phyloP scores from a whole-genome alignment of 345 rosid genomes.

The Bruguiera parviflora region DNA sequence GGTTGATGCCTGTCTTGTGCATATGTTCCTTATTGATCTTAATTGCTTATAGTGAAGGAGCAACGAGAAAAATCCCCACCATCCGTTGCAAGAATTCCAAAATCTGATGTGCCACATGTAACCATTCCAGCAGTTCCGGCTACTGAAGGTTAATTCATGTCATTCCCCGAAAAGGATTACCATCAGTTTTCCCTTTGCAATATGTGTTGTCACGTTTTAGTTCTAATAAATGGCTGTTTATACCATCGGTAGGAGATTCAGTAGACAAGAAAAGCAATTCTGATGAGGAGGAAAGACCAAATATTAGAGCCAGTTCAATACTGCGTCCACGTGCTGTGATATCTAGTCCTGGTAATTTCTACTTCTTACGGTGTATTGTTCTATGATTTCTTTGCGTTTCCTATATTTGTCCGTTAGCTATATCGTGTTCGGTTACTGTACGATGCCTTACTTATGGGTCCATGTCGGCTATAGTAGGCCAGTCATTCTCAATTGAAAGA shows the following conservation, averaged over 20 bases:
- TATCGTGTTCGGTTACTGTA: not conserved
- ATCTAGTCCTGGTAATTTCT: conserved; percentile 58
- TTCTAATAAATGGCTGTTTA: conserved; percentile 6
- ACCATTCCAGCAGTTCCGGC: conserved; percentile 18
- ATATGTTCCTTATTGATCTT: not conserved
- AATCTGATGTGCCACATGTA: conserved; percentile 18
- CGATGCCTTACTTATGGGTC: not conserved
- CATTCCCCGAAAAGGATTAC: not conserved
- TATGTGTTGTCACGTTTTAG: not conserved
- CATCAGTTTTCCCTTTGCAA: not conserved
- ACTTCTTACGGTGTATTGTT: not conserved
- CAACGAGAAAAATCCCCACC: conserved; percentile 30
- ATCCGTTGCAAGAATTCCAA: conserved; percentile 37
- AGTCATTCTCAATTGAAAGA: not conserved
- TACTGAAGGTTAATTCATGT: conserved; percentile 24
- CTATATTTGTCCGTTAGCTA: not conserved
- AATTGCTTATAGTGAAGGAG: conserved; percentile 35
- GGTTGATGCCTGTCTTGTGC: not conserved
- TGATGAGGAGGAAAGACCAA: conserved; percentile 37
- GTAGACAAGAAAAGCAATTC: conserved; percentile 26
- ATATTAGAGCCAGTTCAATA: conserved; percentile 44
- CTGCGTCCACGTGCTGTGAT: conserved; percentile 67
- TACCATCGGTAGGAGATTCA: conserved; percentile 16
- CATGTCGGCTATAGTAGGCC: not conserved
- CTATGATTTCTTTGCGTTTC: not conserved